Conservation (phyloP, 192 early-diverging fungal species). For the Linnemannia hyalina region DNA sequence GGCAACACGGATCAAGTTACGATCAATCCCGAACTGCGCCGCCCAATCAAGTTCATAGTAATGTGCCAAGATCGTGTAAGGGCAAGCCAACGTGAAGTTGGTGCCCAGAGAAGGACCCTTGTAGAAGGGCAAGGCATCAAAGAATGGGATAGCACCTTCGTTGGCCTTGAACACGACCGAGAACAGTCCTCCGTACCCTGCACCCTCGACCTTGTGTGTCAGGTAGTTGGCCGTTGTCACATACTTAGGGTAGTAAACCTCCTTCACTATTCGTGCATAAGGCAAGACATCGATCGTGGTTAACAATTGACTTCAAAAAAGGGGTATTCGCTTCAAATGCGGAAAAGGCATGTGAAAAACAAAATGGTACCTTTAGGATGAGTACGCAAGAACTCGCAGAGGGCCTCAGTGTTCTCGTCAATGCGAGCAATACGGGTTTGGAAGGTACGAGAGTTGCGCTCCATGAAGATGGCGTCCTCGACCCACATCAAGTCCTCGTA, state of each 20-base stretch:
- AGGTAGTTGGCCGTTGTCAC: constrained; percentile 77
- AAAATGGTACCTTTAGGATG: constrained; percentile 77
- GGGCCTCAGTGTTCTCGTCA: constrained; percentile 83
- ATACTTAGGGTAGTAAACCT: constrained; percentile 91
- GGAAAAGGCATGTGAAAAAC: neutral
- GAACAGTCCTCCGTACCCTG: constrained; percentile 92
- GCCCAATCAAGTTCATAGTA: constrained; percentile 97
- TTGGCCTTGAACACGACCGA: constrained; percentile 79
- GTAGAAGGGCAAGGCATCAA: constrained; percentile 82
- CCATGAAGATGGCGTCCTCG: constrained; percentile 95
- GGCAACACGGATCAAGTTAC: constrained; percentile 86
- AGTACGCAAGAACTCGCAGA: constrained; percentile 76
- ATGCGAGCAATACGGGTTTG: constrained; percentile 77
- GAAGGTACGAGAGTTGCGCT: constrained; percentile 94
- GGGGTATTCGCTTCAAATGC: neutral
- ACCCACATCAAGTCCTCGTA: constrained; percentile 91
- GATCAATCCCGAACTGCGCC: constrained; percentile 78
- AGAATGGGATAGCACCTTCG: constrained; percentile 76
- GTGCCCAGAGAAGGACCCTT: constrained; percentile 98
- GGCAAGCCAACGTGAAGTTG: constrained; percentile 95
- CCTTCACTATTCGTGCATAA: constrained; percentile 64
- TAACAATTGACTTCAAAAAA: no score
- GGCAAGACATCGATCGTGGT: neutral
- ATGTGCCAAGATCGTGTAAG: constrained; percentile 97
- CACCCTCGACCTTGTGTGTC: constrained; percentile 67